phyloP scores from a whole-genome alignment of 352 stramenopile species.

The Phytopythium kandeliae region DNA sequence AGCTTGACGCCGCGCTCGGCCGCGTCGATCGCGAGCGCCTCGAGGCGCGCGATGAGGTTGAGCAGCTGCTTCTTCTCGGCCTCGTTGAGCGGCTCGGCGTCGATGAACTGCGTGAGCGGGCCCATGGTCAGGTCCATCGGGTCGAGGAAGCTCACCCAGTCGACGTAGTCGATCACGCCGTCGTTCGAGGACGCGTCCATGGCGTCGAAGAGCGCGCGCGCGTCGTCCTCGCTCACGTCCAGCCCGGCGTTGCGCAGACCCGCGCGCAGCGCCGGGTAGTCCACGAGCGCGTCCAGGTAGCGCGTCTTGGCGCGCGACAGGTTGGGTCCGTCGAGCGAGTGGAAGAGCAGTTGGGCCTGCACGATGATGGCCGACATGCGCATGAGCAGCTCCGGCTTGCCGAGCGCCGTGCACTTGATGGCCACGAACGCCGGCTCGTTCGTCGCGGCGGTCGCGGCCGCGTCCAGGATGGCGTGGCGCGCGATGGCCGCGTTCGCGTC shows the following conservation, averaged over 20 bases:
- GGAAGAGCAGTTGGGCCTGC: constrained; percentile 89
- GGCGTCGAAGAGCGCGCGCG: constrained; percentile 55
- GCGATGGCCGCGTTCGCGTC: constrained; percentile 89
- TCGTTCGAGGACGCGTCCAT: constrained; percentile 64
- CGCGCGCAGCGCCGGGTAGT: constrained; percentile 70
- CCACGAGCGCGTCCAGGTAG: constrained; percentile 74
- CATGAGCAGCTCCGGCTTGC: constrained; percentile 94
- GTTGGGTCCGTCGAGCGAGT: constrained; percentile 86
- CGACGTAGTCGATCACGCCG: constrained; percentile 91
- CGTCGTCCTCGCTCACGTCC: constrained; percentile 54
- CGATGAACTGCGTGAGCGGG: constrained; percentile 83
- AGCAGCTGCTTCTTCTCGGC: constrained; percentile 89
- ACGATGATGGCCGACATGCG: constrained; percentile 93
- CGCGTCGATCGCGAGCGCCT: constrained; percentile 69
- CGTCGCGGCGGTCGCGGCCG: constrained; percentile 24
- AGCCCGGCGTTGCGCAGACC: constrained; percentile 65
- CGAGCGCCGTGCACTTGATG: constrained; percentile 96
- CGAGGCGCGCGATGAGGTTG: constrained; percentile 85
- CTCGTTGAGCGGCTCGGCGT: constrained; percentile 67
- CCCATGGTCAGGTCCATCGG: constrained; percentile 89
- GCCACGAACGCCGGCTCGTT: constrained; percentile 90
- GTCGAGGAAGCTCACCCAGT: constrained; percentile 92
- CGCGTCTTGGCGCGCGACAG: constrained; percentile 78
- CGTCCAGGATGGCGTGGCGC: constrained; percentile 75
- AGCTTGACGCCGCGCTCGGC: constrained; percentile 83